phyloP scores from a whole-genome alignment of 345 rosid genomes.

The Eucalyptus shirleyi region DNA sequence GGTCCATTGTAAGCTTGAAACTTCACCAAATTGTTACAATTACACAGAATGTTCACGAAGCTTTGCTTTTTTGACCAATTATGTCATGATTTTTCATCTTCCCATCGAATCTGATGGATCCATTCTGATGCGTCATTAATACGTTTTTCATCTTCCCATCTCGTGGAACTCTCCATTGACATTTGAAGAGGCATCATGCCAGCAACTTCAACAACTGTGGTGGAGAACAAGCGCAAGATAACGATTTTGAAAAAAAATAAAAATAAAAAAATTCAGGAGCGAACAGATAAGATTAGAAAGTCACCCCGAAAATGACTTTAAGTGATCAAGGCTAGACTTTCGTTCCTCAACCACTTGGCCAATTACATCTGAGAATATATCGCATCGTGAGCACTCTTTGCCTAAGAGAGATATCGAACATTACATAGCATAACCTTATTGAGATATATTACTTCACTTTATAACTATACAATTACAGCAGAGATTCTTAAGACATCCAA shows the following conservation, averaged over 20 bases:
- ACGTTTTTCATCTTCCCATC: not conserved
- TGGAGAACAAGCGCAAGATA: not conserved
- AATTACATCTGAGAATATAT: not conserved
- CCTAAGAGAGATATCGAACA: not conserved
- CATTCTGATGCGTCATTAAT: not conserved
- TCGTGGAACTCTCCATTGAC: not conserved
- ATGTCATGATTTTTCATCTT: not conserved
- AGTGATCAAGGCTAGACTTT: not conserved
- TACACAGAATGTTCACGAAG: not conserved
- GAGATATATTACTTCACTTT: not conserved
- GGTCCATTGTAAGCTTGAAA: not conserved
- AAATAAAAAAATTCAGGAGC: not conserved
- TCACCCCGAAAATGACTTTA: not conserved
- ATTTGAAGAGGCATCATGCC: not conserved
- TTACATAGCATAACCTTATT: not conserved
- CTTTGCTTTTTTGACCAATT: not conserved
- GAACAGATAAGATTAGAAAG: not conserved
- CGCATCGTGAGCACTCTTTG: not conserved
- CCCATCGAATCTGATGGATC: not conserved
- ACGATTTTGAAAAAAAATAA: not conserved
- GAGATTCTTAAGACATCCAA: not conserved
- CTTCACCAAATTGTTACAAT: not conserved
- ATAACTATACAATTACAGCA: not conserved
- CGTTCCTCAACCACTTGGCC: not conserved
- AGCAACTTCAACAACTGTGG: not conserved